Evolutionary conservation across 257 asterid species (phyloP).

Genomic region (Salvia miltiorrhiza): DNA sequence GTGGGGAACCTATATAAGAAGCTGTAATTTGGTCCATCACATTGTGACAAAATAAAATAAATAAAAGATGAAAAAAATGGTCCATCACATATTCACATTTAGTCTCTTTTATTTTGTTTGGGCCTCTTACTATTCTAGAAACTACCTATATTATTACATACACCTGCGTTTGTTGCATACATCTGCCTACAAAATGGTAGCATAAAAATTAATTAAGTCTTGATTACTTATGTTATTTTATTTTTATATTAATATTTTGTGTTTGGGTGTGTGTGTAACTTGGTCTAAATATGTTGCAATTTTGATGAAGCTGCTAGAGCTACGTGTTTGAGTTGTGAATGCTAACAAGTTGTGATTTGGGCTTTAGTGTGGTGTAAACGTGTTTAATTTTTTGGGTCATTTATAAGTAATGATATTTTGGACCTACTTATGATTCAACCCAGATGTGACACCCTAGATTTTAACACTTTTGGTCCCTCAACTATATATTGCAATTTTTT

Average conservation of each 20-base stretch:
- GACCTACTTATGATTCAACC: neutral
- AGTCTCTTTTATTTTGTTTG: neutral
- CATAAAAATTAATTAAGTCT: neutral
- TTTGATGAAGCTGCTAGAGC: neutral
- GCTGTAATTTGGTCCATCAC: conserved; percentile 40
- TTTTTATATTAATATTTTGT: too few species aligned
- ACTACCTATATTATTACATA: neutral
- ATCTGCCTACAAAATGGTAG: neutral
- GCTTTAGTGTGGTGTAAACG: neutral
- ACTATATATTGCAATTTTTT: neutral
- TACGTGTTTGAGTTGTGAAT: neutral
- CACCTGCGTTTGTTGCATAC: conserved; percentile 11
- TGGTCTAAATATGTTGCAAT: too few species aligned
- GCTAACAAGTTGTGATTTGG: neutral
- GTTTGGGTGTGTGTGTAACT: too few species aligned
- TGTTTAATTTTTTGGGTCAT: neutral
- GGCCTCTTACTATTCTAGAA: neutral
- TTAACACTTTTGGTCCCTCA: neutral
- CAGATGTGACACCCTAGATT: neutral
- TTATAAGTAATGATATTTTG: neutral
- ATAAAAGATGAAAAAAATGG: too few species aligned
- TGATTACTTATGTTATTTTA: too few species aligned
- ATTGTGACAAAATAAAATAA: too few species aligned
- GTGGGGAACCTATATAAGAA: neutral
- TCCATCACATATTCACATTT: too few species aligned